Percentiles rank a stretch among this genome's conserved stretches.
These are phyloP conservation scores for Kurtzmaniella natalensis DNA, from an alignment of 1,139 yeast species.

Conservation along the genomic window DNA sequence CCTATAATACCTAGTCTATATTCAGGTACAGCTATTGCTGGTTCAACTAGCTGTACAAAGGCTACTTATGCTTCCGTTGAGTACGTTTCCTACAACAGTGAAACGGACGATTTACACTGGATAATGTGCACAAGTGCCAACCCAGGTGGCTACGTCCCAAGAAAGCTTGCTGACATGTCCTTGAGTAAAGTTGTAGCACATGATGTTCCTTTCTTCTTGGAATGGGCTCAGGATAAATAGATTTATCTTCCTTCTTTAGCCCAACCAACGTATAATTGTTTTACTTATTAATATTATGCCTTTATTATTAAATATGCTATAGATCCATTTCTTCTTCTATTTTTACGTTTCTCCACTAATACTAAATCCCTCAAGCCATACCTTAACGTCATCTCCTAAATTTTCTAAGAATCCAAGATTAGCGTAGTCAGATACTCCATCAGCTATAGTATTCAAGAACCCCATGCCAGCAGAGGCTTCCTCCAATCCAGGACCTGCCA, in stretches of 20 bases:
- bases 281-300: too few relatives aligned
- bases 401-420: constrained; percentile 39
- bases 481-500: neutral
- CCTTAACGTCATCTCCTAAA: constrained; percentile 41
- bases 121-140: constrained; percentile 59
- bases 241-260: too few relatives aligned
- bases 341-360: constrained; percentile 17
- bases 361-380: constrained; percentile 34
- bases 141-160: constrained; percentile 65
- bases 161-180: constrained; percentile 54
- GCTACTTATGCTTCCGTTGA: constrained; percentile 61
- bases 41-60: constrained; percentile 19
- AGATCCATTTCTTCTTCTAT: neutral
- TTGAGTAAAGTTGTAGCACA: constrained; percentile 56
- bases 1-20: constrained; percentile 30
- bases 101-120: constrained; percentile 49
- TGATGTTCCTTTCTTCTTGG: constrained; percentile 62
- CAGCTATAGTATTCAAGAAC: constrained; percentile 17
- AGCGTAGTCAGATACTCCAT: constrained; percentile 23
- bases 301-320: too few relatives aligned
- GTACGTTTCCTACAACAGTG: constrained; percentile 35
- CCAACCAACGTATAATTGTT: too few relatives aligned
- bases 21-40: constrained; percentile 10
- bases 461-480: constrained; percentile 2
- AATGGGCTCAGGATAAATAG: constrained; percentile 47